A percentile compares a stretch with the other conserved stretches of the same genome.
Evolutionary conservation across 371 early-diverging fungal species (phyloP).

Genomic region (Mortierella polycephala): DNA sequence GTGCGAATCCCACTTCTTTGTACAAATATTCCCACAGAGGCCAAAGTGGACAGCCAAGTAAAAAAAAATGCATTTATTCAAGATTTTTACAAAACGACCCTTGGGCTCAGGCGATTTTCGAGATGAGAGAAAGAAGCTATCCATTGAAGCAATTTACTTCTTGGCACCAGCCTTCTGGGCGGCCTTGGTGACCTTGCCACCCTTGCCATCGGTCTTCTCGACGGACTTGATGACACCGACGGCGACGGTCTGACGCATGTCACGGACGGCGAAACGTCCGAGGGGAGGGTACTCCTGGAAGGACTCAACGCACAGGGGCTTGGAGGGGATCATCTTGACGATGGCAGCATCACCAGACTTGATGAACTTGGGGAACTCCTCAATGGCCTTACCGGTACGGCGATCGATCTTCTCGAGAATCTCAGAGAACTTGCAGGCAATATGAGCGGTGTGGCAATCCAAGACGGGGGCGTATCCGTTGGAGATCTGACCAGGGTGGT

Average conservation of each 20-base stretch:
- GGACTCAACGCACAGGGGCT: constrained; percentile 97
- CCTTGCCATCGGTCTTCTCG: constrained; percentile 81
- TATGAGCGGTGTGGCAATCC: constrained; percentile 98
- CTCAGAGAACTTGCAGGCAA: constrained; percentile 95
- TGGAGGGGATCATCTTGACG: constrained; percentile 94
- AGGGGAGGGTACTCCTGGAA: constrained; percentile 94
- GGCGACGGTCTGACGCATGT: constrained; percentile 94
- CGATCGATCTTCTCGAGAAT: constrained; percentile 95
- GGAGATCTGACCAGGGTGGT: constrained; percentile 95
- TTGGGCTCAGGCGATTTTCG: no score
- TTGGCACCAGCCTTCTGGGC: no score
- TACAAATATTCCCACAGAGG: no score
- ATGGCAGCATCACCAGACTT: constrained; percentile 96
- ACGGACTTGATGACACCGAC: constrained; percentile 97
- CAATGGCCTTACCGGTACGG: constrained; percentile 92
- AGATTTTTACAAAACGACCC: no score
- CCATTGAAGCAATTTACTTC: no score
- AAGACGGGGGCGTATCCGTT: constrained; percentile 93
- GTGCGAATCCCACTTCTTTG: no score
- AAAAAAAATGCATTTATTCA: no score
- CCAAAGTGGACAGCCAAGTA: no score
- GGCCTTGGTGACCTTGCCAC: no score
- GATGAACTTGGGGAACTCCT: constrained; percentile 92
- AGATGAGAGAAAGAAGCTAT: no score
- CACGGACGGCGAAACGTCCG: constrained; percentile 98